Base-by-base conservation (phyloP, 2,329 filamentous ascomycete genomes). In the Aspergillus versicolor region DNA sequence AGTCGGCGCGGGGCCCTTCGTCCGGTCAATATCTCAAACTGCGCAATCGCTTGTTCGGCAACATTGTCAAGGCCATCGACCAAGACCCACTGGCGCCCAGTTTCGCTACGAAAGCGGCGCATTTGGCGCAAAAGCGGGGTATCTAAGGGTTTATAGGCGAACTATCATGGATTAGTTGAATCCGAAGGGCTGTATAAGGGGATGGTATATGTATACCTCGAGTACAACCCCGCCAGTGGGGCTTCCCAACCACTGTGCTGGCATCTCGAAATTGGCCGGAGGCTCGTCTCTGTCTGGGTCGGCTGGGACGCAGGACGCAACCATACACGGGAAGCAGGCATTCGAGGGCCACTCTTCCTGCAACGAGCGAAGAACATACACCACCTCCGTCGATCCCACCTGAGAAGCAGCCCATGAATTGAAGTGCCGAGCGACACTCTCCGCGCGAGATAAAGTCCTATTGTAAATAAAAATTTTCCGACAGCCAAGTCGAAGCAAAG, bases 11-110 rank as follows among this genome's bases (percentile, higher is more conserved):
- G 89, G 15, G 88, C 88, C 70, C 87, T 83, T 46, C 88, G 80
- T 0, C 89, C 89, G 0, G 89, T 92, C 69, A 92, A 91, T 2
- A 92, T 74, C 72, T 93, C 90, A 67, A 92, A 93, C 65, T 92
- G 89, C 1, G 89, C 89, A 72, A 90, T 90, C 0, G 88, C 90
- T 68, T 92, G 89, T 69, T 92, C 90, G 0, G 88, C 88, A 13
- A 93, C 73, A 46, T 92, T 80, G 64, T 92, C 89, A 12, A 92
- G 76, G 0, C 89, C 89, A 65, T 92, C 88, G 72, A 92, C 84
- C 17, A 89, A 81, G 0, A 91, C 86, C 89, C 89, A 92, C 6
- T 72, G 73, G 34, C 67, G 68, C 6, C 68, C 69, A 5, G 41
- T 89, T 81, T 61, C 81, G 77, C 54, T 84, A 76, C 19, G 84